Base-by-base conservation (phyloP, 345 rosid species). In the Brassica rapa region DNA sequence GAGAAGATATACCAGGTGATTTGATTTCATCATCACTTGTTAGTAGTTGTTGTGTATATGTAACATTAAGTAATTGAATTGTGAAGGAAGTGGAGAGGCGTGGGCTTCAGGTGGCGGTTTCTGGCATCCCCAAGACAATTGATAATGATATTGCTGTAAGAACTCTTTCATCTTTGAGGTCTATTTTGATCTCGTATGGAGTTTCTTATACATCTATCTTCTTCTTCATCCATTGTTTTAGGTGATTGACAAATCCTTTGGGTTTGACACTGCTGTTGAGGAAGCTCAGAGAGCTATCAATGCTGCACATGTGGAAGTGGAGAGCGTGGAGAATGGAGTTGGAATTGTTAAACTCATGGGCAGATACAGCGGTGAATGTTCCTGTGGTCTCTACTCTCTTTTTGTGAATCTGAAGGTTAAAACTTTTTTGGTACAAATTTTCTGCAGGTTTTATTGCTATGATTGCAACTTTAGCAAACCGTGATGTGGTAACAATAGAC, bases 231-330 rank as follows among this genome's bases (percentile, higher is more conserved):
- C 72, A 62, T 24, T 29, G 55, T 72, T 77, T 71, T 80, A 91
- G 99, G 97, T 93, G 80, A 94, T 93, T 46, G 98, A 93, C 82
- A 94, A 91, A 81, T 93, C 99, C 4, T 94, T 91, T 89, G 98
- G 98, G 53, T 91, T 94, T 84, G 97, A 94, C 85, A 90, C 97
- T 46, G 97, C 97, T 79, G 98, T 94, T 72, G 97, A 94, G 85
- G 98, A 92, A 85, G 98, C 97, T 53, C 97, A 94, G 60, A 86
- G 98, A 82, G 98, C 97, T 78, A 92, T 92, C 74, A 87, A 92
- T 86, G 97, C 97, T 83, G 98, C 97, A 3, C 95, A 92, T 72
- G 97, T 94, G 73, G 97, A 94, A 88, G 95, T 86, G 39, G 98
- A 92, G 83, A 90, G 98, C 82, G 93, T 89, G 77, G 98, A 91